Evolutionary conservation across 2,329 filamentous ascomycete genomes (phyloP).

Genomic region (Cordyceps cicadae): DNA sequence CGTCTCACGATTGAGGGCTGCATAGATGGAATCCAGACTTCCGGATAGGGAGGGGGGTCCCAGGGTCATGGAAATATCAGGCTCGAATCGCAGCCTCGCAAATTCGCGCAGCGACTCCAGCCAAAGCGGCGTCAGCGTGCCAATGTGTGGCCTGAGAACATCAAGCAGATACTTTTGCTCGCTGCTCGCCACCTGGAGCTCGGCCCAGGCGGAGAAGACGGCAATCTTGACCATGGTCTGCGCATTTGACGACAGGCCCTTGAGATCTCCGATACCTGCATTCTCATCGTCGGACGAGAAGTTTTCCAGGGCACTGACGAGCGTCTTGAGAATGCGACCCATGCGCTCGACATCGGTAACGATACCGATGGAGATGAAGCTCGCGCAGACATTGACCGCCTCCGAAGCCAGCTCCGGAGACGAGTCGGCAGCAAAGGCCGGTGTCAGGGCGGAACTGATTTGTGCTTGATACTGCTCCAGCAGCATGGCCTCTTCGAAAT

Average conservation of each 20-base stretch:
- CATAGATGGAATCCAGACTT: conserved; percentile 88
- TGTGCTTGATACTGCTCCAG: conserved; percentile 98
- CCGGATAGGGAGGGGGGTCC: conserved; percentile 74
- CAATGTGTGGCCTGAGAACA: conserved; percentile 84
- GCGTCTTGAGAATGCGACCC: conserved; percentile 90
- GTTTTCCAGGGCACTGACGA: conserved; percentile 85
- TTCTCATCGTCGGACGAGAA: conserved; percentile 76
- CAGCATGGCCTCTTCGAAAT: conserved; percentile 94
- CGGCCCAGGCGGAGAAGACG: conserved; percentile 93
- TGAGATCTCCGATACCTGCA: conserved; percentile 84
- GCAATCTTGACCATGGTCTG: conserved; percentile 98
- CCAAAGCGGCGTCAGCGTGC: conserved; percentile 86
- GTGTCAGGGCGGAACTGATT: conserved; percentile 91
- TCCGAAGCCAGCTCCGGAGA: conserved; percentile 93
- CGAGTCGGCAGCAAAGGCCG: conserved; percentile 90
- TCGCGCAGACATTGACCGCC: conserved; percentile 95
- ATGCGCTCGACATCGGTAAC: conserved; percentile 98
- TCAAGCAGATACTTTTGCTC: conserved; percentile 85
- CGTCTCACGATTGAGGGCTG: conserved; percentile 88
- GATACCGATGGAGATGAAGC: conserved; percentile 93
- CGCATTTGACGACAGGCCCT: conserved; percentile 87
- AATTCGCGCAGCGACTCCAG: conserved; percentile 88
- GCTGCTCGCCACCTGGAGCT: conserved; percentile 87
- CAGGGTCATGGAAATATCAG: conserved; percentile 87
- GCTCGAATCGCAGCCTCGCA: conserved; percentile 86